phyloP scores from a whole-genome alignment of 1,284 basidiomycete genomes.

The Filobasidium uniguttulatum region DNA sequence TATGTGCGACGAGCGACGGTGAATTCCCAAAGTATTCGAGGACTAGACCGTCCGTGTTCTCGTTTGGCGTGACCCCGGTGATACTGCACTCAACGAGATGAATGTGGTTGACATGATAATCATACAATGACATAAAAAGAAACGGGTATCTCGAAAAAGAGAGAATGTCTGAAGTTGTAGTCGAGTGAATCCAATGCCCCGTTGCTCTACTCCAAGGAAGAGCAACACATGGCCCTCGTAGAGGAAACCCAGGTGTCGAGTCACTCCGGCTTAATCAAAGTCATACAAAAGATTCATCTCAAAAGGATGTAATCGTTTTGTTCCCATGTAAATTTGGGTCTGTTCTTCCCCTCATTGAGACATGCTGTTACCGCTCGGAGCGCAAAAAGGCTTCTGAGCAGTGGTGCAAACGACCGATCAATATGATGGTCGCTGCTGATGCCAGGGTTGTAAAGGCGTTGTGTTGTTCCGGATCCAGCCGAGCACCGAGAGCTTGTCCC shows the following conservation, averaged over 20 bases:
- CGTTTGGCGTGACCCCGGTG: no score
- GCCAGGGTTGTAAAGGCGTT: no score
- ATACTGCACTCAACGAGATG: no score
- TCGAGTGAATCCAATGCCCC: slow-evolving; percentile 5
- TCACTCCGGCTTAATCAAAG: slow-evolving; percentile 6
- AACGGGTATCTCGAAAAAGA: no score
- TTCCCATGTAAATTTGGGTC: no score
- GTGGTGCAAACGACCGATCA: neutral
- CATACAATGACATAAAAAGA: no score
- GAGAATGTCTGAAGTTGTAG: slow-evolving; percentile 4
- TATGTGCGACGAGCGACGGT: no score
- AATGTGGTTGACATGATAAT: no score
- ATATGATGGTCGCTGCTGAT: neutral
- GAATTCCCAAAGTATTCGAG: no score
- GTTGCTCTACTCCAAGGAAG: neutral
- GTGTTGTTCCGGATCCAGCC: no score
- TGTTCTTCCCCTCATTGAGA: neutral
- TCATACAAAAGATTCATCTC: neutral
- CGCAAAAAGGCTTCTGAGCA: neutral
- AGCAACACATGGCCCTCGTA: neutral
- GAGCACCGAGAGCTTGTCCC: no score
- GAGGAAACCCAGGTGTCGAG: slow-evolving; percentile 4
- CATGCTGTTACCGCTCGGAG: neutral
- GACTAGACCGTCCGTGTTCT: no score
- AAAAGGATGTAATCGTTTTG: neutral